These are phyloP conservation scores for Aspergillus felis DNA, from an alignment of 2,329 filamentous ascomycete species.

Conservation along the genomic window DNA sequence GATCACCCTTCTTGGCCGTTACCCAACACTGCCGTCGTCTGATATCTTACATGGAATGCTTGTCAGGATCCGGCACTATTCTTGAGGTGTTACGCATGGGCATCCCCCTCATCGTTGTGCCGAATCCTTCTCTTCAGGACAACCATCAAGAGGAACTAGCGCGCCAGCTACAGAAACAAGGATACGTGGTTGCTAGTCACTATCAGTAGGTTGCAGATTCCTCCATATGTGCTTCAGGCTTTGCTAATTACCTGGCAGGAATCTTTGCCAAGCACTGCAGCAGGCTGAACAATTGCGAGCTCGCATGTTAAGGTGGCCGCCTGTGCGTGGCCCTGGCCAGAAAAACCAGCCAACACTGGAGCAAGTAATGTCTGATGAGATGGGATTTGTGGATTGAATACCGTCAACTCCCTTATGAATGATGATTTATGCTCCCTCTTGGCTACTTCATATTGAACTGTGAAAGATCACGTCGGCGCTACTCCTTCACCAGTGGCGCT, in stretches of 20 bases:
- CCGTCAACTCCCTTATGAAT: neutral
- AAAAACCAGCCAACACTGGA: constrained; percentile 43
- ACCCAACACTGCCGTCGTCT: neutral
- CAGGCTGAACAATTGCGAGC: constrained; percentile 47
- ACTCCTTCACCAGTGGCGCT: neutral
- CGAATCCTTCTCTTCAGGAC: constrained; percentile 75
- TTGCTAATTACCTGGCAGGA: constrained; percentile 30
- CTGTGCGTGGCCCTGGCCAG: constrained; percentile 43
- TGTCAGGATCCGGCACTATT: constrained; percentile 79
- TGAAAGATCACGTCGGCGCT: neutral
- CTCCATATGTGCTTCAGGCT: neutral
- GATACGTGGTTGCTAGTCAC: constrained; percentile 70
- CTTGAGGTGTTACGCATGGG: constrained; percentile 73
- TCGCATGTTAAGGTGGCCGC: constrained; percentile 48
- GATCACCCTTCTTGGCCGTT: constrained; percentile 16
- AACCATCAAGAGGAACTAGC: constrained; percentile 92
- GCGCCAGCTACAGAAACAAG: constrained; percentile 65
- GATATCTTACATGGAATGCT: neutral
- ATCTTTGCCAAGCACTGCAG: constrained; percentile 45
- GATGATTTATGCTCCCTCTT: neutral
- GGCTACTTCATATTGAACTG: neutral
- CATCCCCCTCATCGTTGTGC: constrained; percentile 80
- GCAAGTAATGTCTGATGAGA: constrained; percentile 54
- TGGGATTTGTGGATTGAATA: constrained; percentile 52
- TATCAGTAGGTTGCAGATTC: constrained; percentile 52